Evolutionary conservation across 225 moss, liverwort and hornwort species (phyloP), one percentile per base, ranked within the genome.

Genomic region (Straminergon stramineum): DNA sequence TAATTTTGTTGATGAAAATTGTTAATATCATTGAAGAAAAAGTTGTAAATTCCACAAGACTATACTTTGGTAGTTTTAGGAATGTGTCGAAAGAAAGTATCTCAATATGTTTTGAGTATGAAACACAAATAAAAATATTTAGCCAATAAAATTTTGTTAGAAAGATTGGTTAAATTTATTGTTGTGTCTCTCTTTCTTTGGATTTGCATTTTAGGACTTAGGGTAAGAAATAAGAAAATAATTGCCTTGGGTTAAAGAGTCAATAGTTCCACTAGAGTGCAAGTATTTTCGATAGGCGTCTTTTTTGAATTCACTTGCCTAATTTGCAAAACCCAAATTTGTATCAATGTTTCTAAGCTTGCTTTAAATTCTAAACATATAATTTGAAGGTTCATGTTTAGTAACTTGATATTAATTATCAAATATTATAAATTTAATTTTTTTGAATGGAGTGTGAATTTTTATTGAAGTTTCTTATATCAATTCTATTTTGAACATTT

Each of bases 251-350:
- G 88, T 91, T 23, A 93, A 80, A 11, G 86, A 93, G 5, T 86
- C 83, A n/a, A 90, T 91, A 43, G 91, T 91, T 91, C 88, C 88
- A 79, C 91, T 93, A 32, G 86, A 88, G 5, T 93, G 57, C 51
- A 93, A 58, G 23, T 93, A 93, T 21, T 93, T 91, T 15, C 9
- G 58, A 31, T 66, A 93, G 7, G 91, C 91, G 5, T 91, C 91
- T 61, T 90, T 93, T 43, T 90, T 90, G 41, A 91, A 93, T 69
- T 91, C 80, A 4, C 68, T 90, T 74, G 90, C 84, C 90, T 93
- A 86, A 19, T 51, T 86, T 85, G n/a, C 64, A 86, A 61, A 62
- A 79, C 2, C 3, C 34, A 87, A 27, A 20, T 20, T 48, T 9
- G n/a, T 21, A 10, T 53, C 26, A 81, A n/a, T 67, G 8, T 45